Conservation (phyloP, 306 rosid genomes). For the Sechiopsis laciniata region DNA sequence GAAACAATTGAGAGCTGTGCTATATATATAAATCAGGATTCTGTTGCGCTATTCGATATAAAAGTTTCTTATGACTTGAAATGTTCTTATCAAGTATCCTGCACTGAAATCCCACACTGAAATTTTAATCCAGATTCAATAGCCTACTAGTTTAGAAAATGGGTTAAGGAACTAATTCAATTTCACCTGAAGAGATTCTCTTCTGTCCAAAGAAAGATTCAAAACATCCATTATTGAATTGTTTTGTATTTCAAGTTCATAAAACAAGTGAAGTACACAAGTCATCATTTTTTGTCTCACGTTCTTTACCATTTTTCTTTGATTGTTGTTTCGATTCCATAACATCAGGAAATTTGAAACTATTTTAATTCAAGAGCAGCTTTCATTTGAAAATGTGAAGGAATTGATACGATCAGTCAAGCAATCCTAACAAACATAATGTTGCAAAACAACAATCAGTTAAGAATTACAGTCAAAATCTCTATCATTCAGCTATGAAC, state of each 20-base stretch:
- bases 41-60: not conserved
- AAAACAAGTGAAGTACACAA: too few relatives aligned
- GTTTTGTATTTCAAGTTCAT: too few relatives aligned
- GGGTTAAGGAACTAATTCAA: not conserved
- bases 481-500: too few relatives aligned
- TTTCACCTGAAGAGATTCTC: not conserved
- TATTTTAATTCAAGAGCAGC: not conserved
- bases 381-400: not conserved
- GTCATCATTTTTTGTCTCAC: too few relatives aligned
- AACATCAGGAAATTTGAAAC: not conserved
- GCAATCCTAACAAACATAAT: conserved; percentile 3
- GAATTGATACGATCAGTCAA: not conserved
- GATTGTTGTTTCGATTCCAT: too few relatives aligned
- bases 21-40: not conserved
- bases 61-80: not conserved
- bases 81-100: not conserved
- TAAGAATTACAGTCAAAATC: too few relatives aligned
- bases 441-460: conserved; percentile 8
- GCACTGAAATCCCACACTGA: not conserved
- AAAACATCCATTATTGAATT: too few relatives aligned
- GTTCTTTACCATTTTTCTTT: too few relatives aligned
- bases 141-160: not conserved
- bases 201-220: not conserved
- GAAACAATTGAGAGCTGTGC: conserved; percentile 15
- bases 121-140: not conserved